A percentile compares a stretch with the other conserved stretches of the same genome.
Evolutionary conservation across 192 early-diverging fungal genomes (phyloP).

Genomic region (Linnemannia exigua): DNA sequence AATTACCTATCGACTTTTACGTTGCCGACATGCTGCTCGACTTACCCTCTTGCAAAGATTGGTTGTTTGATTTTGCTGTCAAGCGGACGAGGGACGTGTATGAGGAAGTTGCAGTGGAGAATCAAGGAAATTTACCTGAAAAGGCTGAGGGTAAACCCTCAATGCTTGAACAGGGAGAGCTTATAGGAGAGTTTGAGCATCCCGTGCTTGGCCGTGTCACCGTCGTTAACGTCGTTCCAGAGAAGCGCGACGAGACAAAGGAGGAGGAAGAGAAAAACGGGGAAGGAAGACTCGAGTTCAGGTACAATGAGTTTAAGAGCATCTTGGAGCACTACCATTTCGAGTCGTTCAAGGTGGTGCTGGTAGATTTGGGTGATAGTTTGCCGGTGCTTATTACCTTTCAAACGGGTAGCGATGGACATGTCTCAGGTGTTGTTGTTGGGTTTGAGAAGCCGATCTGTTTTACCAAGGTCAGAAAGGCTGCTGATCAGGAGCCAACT

Average conservation of each 20-base stretch:
- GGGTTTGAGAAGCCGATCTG: background rate
- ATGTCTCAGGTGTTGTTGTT: background rate
- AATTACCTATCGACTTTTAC: too few relatives aligned
- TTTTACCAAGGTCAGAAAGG: background rate
- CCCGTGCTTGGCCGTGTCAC: background rate
- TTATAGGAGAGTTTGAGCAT: background rate
- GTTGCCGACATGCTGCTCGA: conserved; percentile 5
- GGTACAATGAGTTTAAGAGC: background rate
- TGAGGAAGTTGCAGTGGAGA: background rate
- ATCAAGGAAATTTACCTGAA: too few relatives aligned
- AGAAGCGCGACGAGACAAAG: too few relatives aligned
- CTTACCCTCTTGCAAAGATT: background rate
- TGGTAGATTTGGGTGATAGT: background rate
- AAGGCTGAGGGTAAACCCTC: background rate
- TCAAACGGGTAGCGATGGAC: background rate
- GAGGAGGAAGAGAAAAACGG: background rate
- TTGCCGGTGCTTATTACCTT: background rate
- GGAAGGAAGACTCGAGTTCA: background rate
- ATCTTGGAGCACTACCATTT: conserved; percentile 16
- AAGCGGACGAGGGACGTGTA: background rate
- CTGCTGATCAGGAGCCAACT: background rate
- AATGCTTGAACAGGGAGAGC: background rate
- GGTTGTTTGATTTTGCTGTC: background rate
- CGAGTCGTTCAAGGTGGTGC: conserved; percentile 4
- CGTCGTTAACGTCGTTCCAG: background rate